phyloP scores from a whole-genome alignment of 495 filamentous ascomycete genomes.

The Aspergillus cavernicola region DNA sequence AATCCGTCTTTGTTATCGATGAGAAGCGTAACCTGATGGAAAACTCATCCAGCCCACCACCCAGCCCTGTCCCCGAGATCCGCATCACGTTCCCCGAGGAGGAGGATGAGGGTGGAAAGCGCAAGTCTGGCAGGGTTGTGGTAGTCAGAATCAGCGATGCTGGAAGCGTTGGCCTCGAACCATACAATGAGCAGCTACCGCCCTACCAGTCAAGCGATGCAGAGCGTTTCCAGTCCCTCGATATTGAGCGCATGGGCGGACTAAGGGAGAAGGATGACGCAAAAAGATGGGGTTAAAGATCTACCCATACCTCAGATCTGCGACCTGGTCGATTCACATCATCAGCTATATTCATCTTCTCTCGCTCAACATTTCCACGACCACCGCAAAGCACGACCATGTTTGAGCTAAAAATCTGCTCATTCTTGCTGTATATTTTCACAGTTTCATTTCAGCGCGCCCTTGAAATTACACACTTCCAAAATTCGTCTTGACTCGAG shows the following conservation, averaged over 20 bases:
- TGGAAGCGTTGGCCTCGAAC: constrained; percentile 80
- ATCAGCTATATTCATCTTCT: constrained; percentile 5
- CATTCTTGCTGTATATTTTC: constrained; percentile 24
- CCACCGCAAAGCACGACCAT: constrained; percentile 36
- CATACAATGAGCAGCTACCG: constrained; percentile 75
- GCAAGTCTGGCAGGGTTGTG: constrained; percentile 83
- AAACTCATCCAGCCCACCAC: constrained; percentile 68
- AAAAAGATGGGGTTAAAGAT: constrained; percentile 33
- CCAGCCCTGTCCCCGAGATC: constrained; percentile 91
- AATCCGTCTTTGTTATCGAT: constrained; percentile 69
- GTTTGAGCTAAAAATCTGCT: constrained; percentile 27
- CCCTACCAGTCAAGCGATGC: constrained; percentile 77
- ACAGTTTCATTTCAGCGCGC: constrained; percentile 19
- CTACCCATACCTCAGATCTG: too few species aligned
- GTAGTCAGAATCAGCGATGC: constrained; percentile 87
- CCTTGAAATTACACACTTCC: constrained; percentile 39
- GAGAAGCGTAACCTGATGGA: constrained; percentile 70
- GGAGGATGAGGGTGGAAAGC: constrained; percentile 76
- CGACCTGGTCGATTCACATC: constrained; percentile 8
- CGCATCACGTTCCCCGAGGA: constrained; percentile 98
- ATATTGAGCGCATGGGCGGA: constrained; percentile 91
- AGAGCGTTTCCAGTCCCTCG: constrained; percentile 82
- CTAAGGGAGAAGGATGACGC: constrained; percentile 77
- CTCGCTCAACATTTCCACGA: constrained; percentile 27
- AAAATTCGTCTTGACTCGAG: constrained; percentile 17